Percentiles rank a stretch among this genome's conserved stretches.
Evolutionary conservation across 2,329 filamentous ascomycete species (phyloP).

Genomic region (Thielaviopsis musarum): DNA sequence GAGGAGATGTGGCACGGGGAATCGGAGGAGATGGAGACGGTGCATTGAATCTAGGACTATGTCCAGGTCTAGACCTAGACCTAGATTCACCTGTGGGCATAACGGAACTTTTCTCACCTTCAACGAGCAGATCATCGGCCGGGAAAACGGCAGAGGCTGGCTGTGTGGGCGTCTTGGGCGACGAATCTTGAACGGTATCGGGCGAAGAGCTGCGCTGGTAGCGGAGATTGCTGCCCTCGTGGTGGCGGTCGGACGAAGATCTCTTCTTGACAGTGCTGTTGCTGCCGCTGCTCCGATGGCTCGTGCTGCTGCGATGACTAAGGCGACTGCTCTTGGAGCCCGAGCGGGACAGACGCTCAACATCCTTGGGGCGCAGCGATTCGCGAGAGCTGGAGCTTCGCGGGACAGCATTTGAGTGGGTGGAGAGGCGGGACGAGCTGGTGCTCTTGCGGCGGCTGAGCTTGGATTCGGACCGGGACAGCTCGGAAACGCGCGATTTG

Average conservation of each 20-base stretch:
- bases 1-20: too few relatives aligned
- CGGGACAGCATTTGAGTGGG: conserved; percentile 36
- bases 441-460: conserved; percentile 26
- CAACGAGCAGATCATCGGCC: conserved; percentile 4
- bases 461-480: conserved; percentile 26
- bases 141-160: conserved; percentile 24
- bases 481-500: conserved; percentile 28
- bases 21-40: too few relatives aligned
- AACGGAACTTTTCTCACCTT: conserved; percentile 12
- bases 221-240: background rate
- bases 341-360: conserved; percentile 12
- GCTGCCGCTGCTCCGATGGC: conserved; percentile 13
- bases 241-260: conserved; percentile 28
- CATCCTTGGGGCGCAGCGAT: conserved; percentile 15
- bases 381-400: conserved; percentile 4
- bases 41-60: too few relatives aligned
- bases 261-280: conserved; percentile 17
- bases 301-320: conserved; percentile 3
- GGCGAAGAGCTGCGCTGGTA: conserved; percentile 25
- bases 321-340: conserved; percentile 18
- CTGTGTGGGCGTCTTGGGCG: conserved; percentile 44
- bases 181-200: conserved; percentile 35
- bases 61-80: background rate
- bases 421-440: conserved; percentile 36
- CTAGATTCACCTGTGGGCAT: background rate